These are phyloP conservation scores for Polygonum maritimum DNA, from an alignment of 148 eudicot species.

Conservation along the genomic window DNA sequence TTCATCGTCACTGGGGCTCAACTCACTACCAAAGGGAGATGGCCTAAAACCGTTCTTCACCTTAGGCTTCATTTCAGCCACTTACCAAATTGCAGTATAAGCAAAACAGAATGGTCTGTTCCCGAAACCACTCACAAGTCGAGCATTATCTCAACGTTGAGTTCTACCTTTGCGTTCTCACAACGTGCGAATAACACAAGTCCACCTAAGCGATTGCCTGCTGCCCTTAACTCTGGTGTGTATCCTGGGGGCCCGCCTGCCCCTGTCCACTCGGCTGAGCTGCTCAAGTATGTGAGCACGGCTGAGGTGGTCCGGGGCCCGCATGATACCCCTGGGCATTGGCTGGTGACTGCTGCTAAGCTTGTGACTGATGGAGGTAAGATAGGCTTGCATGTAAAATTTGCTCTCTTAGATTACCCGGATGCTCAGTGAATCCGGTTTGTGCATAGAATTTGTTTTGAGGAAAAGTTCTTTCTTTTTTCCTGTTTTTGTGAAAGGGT, in stretches of 20 bases:
- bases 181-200: conserved; percentile 27
- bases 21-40: conserved; percentile 69
- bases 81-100: conserved; percentile 58
- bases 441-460: conserved; percentile 17
- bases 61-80: conserved; percentile 66
- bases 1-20: conserved; percentile 92
- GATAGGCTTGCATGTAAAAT: conserved; percentile 77
- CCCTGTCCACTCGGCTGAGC: conserved; percentile 49
- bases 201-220: conserved; percentile 54
- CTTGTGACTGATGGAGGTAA: conserved; percentile 71
- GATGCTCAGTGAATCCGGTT: conserved; percentile 24
- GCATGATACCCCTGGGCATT: conserved; percentile 84
- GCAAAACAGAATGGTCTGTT: conserved; percentile 74
- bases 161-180: conserved; percentile 77
- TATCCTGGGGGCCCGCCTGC: conserved; percentile 88
- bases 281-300: conserved; percentile 59
- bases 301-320: conserved; percentile 78
- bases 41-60: conserved; percentile 80
- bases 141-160: conserved; percentile 55
- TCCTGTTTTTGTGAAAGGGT: neutral
- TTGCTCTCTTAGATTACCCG: conserved; percentile 65
- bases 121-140: conserved; percentile 65
- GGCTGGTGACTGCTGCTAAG: conserved; percentile 88
- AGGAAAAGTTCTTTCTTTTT: neutral
- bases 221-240: conserved; percentile 72